Evolutionary conservation across 345 rosid species (phyloP).

Genomic region (Psidium friedrichsthalianum): DNA sequence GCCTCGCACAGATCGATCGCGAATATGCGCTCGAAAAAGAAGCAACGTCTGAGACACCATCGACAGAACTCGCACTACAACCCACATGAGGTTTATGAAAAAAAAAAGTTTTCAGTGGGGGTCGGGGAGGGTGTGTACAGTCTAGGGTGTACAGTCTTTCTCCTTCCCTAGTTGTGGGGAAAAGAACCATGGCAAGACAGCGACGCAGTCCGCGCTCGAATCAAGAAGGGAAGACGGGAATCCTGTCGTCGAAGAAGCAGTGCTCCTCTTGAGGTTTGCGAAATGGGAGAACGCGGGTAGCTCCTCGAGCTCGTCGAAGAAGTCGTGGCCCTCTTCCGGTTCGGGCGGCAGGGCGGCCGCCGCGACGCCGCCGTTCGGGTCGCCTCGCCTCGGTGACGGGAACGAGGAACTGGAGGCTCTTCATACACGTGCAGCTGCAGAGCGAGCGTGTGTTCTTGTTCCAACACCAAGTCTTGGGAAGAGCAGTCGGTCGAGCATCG

Average conservation of each 20-base stretch:
- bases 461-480: conserved; percentile 15
- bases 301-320: conserved; percentile 74
- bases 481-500: conserved; percentile 19
- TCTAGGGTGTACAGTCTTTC: neutral
- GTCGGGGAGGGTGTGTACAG: too few relatives aligned
- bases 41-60: neutral
- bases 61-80: neutral
- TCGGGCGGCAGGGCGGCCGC: neutral
- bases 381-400: neutral
- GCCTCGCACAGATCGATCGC: neutral
- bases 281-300: conserved; percentile 36
- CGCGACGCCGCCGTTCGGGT: neutral
- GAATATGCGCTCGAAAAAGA: neutral
- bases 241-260: conserved; percentile 46
- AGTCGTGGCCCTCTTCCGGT: conserved; percentile 34
- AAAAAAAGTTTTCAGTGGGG: neutral
- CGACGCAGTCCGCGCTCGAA: neutral
- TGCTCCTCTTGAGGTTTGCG: conserved; percentile 27
- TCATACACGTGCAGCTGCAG: conserved; percentile 30
- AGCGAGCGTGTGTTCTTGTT: conserved; percentile 14
- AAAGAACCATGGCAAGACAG: neutral
- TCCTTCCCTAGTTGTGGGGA: neutral
- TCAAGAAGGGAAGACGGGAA: conserved; percentile 41
- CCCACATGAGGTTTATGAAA: neutral
- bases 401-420: conserved; percentile 28